A percentile compares a stretch with the other conserved stretches of the same genome.
Conservation (phyloP, 495 filamentous ascomycete species). For the Podospora pseudopauciseta region DNA sequence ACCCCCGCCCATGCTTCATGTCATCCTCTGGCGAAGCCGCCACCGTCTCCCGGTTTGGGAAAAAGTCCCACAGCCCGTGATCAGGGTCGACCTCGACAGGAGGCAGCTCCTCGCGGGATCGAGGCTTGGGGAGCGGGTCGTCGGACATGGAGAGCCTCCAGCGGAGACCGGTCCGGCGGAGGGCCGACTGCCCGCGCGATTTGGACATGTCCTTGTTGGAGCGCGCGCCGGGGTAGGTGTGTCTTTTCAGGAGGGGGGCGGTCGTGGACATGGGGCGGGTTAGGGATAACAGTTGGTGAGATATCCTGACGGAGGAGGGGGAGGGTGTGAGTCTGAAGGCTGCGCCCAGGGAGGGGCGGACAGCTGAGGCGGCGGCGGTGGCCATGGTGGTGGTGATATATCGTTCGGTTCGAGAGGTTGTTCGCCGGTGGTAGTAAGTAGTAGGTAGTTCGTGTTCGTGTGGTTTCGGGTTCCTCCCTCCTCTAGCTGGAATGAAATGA, state of each 20-base stretch:
- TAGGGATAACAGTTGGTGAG: slow-evolving; percentile 2
- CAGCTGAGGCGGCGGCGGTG: slow-evolving; percentile 29
- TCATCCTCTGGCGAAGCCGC: slow-evolving; percentile 67
- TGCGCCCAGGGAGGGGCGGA: slow-evolving; percentile 44
- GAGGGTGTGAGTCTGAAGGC: slow-evolving; percentile 12
- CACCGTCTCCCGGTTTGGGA: slow-evolving; percentile 60
- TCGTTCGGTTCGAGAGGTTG: not conserved
- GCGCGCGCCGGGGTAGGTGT: slow-evolving; percentile 35
- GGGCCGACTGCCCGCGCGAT: slow-evolving; percentile 73
- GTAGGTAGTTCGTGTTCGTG: not conserved
- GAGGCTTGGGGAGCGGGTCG: slow-evolving; percentile 70
- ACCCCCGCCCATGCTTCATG: slow-evolving; percentile 67
- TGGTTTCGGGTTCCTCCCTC: not conserved
- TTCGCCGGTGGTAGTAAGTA: not conserved
- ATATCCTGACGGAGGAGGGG: slow-evolving; percentile 1
- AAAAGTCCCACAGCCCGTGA: slow-evolving; percentile 95
- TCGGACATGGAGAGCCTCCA: slow-evolving; percentile 65
- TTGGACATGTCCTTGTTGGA: slow-evolving; percentile 59
- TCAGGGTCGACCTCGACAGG: slow-evolving; percentile 58
- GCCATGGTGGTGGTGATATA: slow-evolving; percentile 33
- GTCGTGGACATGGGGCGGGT: slow-evolving; percentile 37
- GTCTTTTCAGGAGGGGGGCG: slow-evolving; percentile 33
- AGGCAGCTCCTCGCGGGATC: slow-evolving; percentile 58
- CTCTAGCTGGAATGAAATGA: not conserved
- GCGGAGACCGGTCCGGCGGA: slow-evolving; percentile 72